Evolutionary conservation across 495 filamentous ascomycete genomes (phyloP), one percentile per base, ranked within the genome.

Genomic region (Tetracladium setigerum): DNA sequence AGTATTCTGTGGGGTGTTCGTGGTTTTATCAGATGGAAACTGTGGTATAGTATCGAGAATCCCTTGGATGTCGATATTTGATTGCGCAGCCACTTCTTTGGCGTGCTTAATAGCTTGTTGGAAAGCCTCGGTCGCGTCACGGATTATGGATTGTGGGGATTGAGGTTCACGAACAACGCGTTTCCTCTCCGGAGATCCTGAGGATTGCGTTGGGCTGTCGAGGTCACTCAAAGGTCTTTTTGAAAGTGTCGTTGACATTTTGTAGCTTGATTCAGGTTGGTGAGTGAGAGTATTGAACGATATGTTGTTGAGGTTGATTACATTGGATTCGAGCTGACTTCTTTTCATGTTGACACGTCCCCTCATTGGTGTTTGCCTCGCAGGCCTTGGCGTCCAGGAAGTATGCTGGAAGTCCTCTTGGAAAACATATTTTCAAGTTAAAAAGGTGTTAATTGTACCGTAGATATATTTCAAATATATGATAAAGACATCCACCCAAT

Each of bases 61-160:
- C 7, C 7, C 22, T 27, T 3, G 3, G 22, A 27, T 27, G 7
- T 27, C 22, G 22, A 27, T 27, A 27, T 27, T 27, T 7, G 22
- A 27, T 27, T 27, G 22, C 7, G 22, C 22, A 27, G 41, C 8
- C 14, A 34, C 30, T 38, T 46, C 32, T 30, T 46, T 19, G 5
- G 32, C 32, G 19, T 36, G 8, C 19, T 30, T 15, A 19, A 46
- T 38, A 22, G 34, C 44, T 38, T 46, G 13, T 12, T 36, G 38
- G 12, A 46, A 16, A 14, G 44, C 44, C 38, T 30, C 32, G 17
- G 33, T 22, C 19, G 34, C 44, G 33, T 46, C 34, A 12, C 44
- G 44, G 16, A 46, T 38, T 10, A 18, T 35, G n/a, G 33, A 34
- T 2, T 19, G 9, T 18, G 33, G 44, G 13, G 44, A 46, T 15